These are phyloP conservation scores for Podaxis mareebaensis DNA, from an alignment of 768 basidiomycete species.

Conservation along the genomic window DNA sequence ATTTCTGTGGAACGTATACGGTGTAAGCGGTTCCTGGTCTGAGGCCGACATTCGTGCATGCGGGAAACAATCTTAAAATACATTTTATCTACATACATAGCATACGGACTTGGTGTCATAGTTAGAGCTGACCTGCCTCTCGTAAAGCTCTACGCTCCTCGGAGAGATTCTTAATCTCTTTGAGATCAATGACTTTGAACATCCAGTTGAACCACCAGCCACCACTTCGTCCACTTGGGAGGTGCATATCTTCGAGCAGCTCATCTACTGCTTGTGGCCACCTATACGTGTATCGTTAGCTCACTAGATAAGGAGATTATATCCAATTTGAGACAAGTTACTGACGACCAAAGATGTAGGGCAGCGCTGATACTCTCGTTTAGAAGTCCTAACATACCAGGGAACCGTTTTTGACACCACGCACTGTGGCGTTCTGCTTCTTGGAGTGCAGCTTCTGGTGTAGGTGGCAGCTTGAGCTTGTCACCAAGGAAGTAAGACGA, in stretches of 20 bases:
- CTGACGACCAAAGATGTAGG: constrained; percentile 57
- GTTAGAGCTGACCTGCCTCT: constrained; percentile 9
- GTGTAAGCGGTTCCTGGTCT: too few relatives aligned
- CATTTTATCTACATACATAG: too few relatives aligned
- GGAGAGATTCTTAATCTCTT: constrained; percentile 47
- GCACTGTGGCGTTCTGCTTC: constrained; percentile 45
- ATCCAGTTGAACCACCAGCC: constrained; percentile 70
- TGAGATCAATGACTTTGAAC: constrained; percentile 50
- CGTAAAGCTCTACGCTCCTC: constrained; percentile 46
- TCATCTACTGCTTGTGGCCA: constrained; percentile 65
- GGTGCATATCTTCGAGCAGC: constrained; percentile 60
- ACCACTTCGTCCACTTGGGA: constrained; percentile 52
- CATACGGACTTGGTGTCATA: too few relatives aligned
- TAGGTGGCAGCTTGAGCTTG: constrained; percentile 47
- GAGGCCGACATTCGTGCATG: too few relatives aligned
- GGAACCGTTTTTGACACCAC: constrained; percentile 58
- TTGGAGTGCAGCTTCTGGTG: constrained; percentile 45
- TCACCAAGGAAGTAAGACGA: constrained; percentile 62
- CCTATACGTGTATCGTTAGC: constrained; percentile 29
- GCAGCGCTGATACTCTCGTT: constrained; percentile 57
- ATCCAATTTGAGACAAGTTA: constrained; percentile 6
- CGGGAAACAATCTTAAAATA: too few relatives aligned
- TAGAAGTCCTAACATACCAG: constrained; percentile 45
- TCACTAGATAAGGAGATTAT: neutral
- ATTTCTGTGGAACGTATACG: too few relatives aligned